phyloP scores from a whole-genome alignment of 2,329 filamentous ascomycete species.

The Colletotrichum spinosum region DNA sequence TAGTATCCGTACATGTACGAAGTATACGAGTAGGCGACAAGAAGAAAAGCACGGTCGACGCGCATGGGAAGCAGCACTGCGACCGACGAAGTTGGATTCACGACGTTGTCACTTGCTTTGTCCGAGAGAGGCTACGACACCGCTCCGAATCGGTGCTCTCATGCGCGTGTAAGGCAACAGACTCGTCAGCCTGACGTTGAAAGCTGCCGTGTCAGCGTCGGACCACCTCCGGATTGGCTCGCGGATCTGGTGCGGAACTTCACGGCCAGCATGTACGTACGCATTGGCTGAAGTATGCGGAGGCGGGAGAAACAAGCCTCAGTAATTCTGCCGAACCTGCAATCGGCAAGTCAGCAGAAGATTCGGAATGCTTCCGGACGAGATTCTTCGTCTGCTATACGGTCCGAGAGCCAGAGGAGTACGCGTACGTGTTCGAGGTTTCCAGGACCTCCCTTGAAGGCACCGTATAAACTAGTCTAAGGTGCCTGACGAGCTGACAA shows the following conservation, averaged over 20 bases:
- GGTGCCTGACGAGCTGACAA: conserved; percentile 6
- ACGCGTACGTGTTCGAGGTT: conserved; percentile 35
- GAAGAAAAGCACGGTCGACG: too few species aligned
- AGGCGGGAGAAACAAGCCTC: not conserved
- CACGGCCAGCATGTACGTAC: not conserved
- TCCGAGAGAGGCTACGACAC: conserved; percentile 11
- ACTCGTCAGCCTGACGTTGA: conserved; percentile 8
- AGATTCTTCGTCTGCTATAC: conserved; percentile 3
- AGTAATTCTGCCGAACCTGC: conserved; percentile 6
- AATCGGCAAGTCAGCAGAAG: conserved; percentile 3
- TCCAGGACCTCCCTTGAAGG: conserved; percentile 24
- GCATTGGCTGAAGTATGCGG: not conserved
- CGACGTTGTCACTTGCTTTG: conserved; percentile 13
- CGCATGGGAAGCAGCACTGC: too few species aligned
- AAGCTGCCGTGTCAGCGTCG: conserved; percentile 5
- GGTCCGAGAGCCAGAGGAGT: conserved; percentile 28
- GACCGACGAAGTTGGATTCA: not conserved
- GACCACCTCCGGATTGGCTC: conserved; percentile 22
- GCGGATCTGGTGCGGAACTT: conserved; percentile 5
- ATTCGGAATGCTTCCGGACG: conserved; percentile 2
- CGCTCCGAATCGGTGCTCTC: conserved; percentile 3
- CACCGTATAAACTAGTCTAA: conserved; percentile 7
- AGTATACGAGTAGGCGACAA: too few species aligned
- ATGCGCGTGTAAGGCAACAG: not conserved
- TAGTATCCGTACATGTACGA: too few species aligned